Evolutionary conservation across 2,329 filamentous ascomycete species (phyloP), one percentile per base, ranked within the genome.

Genomic region (Calonectria hawksworthii): DNA sequence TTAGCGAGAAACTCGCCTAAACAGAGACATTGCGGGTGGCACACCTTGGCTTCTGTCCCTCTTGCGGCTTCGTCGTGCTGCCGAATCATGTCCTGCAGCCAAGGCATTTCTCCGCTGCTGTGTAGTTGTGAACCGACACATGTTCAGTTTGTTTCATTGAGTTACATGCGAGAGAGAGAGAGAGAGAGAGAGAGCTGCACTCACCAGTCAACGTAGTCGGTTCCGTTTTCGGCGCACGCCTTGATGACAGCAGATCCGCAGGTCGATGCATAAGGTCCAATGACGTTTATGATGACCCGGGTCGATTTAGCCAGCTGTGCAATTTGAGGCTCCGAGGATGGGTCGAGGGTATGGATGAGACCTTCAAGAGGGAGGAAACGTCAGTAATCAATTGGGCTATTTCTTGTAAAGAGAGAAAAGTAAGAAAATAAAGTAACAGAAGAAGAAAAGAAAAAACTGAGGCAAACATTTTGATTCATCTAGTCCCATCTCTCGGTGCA

Each of bases 401-500:
- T 44, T 44, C 18, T 18, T 9, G 34, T 28, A 9, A 16, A 16
- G 1, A 30, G 6, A 10, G 36, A 36, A 23, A 4, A 2, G 9
- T 11, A 18, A 7, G 3, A 28, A 11, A 28, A 21, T 23, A 28
- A 13, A 47, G 18, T 26, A 26, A 9, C 10, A 16, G 26, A 26
- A 18, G 9, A 10, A 54, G 75, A 70, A 50, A 13, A 78, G 74
- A 75, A 14, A 3, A 23, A 41, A 41, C 1, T 7, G 38, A 41
- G 21, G 16, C 38, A 41, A 41, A 21, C 5, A 41, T 41, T 65
- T 59, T 50, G 54, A 38, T 23, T 32, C 72, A 9, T 68, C n/a
- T 4, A 51, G 38, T 2, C 50, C 28, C 5, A 78, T 63, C 1
- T 75, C 44, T 30, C 90, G 86, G 21, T 91, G 90, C 14, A 98